Evolutionary conservation across 2,329 filamentous ascomycete species (phyloP).

Genomic region (Aspergillus sp.): DNA sequence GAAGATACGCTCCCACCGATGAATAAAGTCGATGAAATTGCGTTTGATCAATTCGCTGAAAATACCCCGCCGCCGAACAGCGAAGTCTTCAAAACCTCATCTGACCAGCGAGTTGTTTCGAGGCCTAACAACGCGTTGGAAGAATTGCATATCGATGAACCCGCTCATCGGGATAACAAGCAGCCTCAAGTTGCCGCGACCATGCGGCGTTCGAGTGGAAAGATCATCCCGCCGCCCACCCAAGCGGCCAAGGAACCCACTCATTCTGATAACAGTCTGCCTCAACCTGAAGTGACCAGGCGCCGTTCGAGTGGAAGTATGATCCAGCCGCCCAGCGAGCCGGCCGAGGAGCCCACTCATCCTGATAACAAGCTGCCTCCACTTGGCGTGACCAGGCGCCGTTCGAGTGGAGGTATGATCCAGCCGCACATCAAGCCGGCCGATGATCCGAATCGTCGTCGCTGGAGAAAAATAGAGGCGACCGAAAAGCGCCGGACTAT

Average conservation of each 20-base stretch:
- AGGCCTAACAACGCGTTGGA: slow-evolving; percentile 27
- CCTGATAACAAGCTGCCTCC: slow-evolving; percentile 16
- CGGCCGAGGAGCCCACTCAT: slow-evolving; percentile 25
- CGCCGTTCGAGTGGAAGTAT: no score
- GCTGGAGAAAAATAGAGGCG: slow-evolving; percentile 25
- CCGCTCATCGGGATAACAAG: no score
- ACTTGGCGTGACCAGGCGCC: slow-evolving; percentile 8
- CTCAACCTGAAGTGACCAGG: no score
- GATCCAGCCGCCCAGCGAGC: no score
- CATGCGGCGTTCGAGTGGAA: no score
- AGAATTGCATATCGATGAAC: slow-evolving; percentile 31
- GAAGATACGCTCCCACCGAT: no score
- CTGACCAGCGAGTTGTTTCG: slow-evolving; percentile 12
- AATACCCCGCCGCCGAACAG: slow-evolving; percentile 11
- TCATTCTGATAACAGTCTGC: no score
- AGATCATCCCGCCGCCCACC: no score
- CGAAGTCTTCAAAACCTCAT: slow-evolving; percentile 10
- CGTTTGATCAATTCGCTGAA: no score
- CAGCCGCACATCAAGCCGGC: slow-evolving; percentile 1
- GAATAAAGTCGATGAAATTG: no score
- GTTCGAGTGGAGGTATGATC: slow-evolving; percentile 5
- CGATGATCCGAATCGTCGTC: slow-evolving; percentile 20
- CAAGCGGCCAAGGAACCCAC: no score
- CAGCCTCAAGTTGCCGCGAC: no score
- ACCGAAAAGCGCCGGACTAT: slow-evolving; percentile 22